Conservation (phyloP, 345 rosid species). For the Alliaria petiolata region DNA sequence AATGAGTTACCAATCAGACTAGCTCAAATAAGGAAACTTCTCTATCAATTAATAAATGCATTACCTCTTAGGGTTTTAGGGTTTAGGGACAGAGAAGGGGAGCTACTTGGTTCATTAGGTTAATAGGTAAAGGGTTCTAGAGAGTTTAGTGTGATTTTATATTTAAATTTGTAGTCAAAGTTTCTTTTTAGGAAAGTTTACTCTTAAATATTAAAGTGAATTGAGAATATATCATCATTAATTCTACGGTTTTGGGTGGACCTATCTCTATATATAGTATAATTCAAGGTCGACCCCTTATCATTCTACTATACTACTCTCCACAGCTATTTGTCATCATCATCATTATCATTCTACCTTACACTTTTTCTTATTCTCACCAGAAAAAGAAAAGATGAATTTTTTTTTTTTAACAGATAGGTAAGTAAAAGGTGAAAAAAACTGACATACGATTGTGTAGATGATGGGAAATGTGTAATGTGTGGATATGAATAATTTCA, state of each 20-base stretch:
- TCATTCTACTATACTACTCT: background rate
- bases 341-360: slow-evolving; percentile 23
- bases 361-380: background rate
- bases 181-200: background rate
- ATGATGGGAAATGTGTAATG: slow-evolving; percentile 16
- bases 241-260: slow-evolving; percentile 24
- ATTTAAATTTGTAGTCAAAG: slow-evolving; percentile 1
- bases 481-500: slow-evolving; percentile 26
- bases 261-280: slow-evolving; percentile 7
- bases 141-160: background rate
- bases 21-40: background rate
- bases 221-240: slow-evolving; percentile 12
- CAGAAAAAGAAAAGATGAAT: background rate
- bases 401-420: background rate
- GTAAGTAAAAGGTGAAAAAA: slow-evolving; percentile 14
- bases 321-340: slow-evolving; percentile 24
- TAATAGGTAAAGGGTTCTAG: background rate
- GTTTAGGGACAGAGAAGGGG: background rate
- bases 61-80: background rate
- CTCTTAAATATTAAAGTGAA: background rate
- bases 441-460: background rate
- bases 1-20: background rate
- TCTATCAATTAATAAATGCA: background rate
- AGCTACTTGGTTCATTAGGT: background rate
- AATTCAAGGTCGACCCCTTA: slow-evolving; percentile 26